These are phyloP conservation scores for Rhizopus sp. DNA, from an alignment of 371 early-diverging fungal genomes.

Conservation along the genomic window DNA sequence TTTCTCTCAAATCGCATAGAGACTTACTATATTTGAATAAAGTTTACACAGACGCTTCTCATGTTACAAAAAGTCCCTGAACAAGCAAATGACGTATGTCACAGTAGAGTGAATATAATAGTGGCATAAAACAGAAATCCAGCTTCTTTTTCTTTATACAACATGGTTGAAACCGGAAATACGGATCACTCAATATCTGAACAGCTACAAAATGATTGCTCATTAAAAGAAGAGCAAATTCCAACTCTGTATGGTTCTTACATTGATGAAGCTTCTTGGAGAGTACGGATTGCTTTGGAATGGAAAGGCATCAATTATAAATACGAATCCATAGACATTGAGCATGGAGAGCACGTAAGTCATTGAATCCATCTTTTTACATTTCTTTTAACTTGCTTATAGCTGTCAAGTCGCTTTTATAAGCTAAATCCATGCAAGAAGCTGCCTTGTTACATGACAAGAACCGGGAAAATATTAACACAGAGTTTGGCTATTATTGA, in stretches of 20 bases:
- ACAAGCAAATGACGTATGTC: too few relatives aligned
- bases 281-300: conserved; percentile 76
- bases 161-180: too few relatives aligned
- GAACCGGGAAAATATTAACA: conserved; percentile 55
- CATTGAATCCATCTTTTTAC: not conserved
- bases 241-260: conserved; percentile 77
- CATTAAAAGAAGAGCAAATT: not conserved
- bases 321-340: conserved; percentile 13
- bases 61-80: too few relatives aligned
- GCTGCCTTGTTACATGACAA: conserved; percentile 71
- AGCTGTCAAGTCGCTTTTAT: conserved; percentile 55
- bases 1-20: too few relatives aligned
- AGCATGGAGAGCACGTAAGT: conserved; percentile 12
- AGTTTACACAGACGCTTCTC: too few relatives aligned
- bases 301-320: conserved; percentile 59
- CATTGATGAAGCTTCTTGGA: conserved; percentile 77
- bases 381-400: not conserved
- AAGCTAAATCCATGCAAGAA: conserved; percentile 66
- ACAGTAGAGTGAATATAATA: too few relatives aligned
- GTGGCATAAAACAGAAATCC: too few relatives aligned
- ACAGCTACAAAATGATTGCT: too few relatives aligned
- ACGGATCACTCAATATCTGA: too few relatives aligned
- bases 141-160: too few relatives aligned
- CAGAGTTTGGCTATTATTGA: conserved; percentile 88
- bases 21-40: too few relatives aligned